These are phyloP conservation scores for Cutaneotrichosporon sp. DNA, from an alignment of 1,284 basidiomycete species.

Conservation along the genomic window DNA sequence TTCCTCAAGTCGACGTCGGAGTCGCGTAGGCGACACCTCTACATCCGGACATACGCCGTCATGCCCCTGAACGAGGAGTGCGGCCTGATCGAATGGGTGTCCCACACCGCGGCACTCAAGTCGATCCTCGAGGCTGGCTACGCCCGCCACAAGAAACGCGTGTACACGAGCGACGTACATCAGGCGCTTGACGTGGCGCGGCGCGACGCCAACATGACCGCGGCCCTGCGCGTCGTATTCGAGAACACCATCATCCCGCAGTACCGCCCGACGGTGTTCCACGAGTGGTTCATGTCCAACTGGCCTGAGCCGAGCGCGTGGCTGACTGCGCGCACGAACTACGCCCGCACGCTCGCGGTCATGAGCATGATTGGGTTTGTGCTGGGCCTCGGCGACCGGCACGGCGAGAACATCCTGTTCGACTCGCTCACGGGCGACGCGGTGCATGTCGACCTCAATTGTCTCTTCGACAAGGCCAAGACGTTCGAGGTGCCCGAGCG, in stretches of 20 bases:
- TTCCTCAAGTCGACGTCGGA: conserved; percentile 89
- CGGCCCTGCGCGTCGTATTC: conserved; percentile 49
- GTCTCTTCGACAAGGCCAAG: conserved; percentile 94
- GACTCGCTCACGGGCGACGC: conserved; percentile 85
- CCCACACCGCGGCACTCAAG: conserved; percentile 82
- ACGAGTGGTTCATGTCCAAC: conserved; percentile 95
- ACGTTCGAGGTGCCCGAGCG: conserved; percentile 83
- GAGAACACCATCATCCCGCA: conserved; percentile 57
- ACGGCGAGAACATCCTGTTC: conserved; percentile 94
- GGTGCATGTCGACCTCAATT: conserved; percentile 98
- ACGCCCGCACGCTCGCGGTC: conserved; percentile 86
- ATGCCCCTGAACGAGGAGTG: conserved; percentile 96
- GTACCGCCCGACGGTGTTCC: conserved; percentile 77
- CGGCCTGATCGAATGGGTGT: conserved; percentile 98
- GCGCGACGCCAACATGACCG: conserved; percentile 2
- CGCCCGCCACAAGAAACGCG: conserved; percentile 56
- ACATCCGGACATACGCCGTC: conserved; percentile 92
- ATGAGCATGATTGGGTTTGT: conserved; percentile 99
- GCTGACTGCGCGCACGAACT: conserved; percentile 81
- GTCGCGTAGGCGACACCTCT: conserved; percentile 78
- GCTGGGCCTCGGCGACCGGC: conserved; percentile 92
- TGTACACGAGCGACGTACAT: conserved; percentile 58
- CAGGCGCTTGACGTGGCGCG: conserved; percentile 50
- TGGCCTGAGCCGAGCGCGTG: conserved; percentile 96
- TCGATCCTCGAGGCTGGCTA: conserved; percentile 74